Evolutionary conservation across 495 filamentous ascomycete species (phyloP), one percentile per base, ranked within the genome.

Genomic region (Xylaria cubensis): DNA sequence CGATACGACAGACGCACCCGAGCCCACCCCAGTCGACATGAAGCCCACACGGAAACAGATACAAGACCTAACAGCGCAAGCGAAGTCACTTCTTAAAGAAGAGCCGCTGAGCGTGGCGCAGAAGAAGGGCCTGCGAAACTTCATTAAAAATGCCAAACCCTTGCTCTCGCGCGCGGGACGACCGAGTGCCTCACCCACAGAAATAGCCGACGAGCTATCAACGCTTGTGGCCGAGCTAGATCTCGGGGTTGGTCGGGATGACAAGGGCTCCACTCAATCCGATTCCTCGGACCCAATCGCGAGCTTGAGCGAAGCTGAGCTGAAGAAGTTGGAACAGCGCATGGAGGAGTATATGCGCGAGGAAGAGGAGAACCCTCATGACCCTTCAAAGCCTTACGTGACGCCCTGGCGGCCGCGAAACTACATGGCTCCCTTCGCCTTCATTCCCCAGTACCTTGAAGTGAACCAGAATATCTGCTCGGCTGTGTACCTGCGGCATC

Each of bases 401-500:
- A 97, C 95, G 19, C 96, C 96, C 24, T 99, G 96, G 96, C 80
- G 84, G 39, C 96, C 96, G n/a, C 85, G 94, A 51, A 86, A 90
- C 62, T 98, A 88, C 84, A 95, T 99, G 92, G 84, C 87, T 24
- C 89, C 94, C 3, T 99, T 98, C 80, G 94, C 94, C 17, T 97
- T 97, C 81, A 94, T 99, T 71, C 96, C 96, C 26, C 86, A 92
- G 70, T 99, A 97, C 83, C 88, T 99, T 70, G 96, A 99, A 84
- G 96, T 99, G 77, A 97, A 98, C 85, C 95, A 95, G 79, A 94
- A 92, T 76, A 92, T 97, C 76, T 98, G 96, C 83, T 89, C 94
- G 19, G 96, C 96, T 24, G 95, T 99, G 51, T 99, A 98, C 83
- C 82, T 99, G 72, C 88, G 96, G 72, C 94, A 98, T 84, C 97